Percentiles rank a stretch among this genome's conserved stretches.
phyloP scores from a whole-genome alignment of 768 basidiomycete species.

The Cystoderma amianthinum region DNA sequence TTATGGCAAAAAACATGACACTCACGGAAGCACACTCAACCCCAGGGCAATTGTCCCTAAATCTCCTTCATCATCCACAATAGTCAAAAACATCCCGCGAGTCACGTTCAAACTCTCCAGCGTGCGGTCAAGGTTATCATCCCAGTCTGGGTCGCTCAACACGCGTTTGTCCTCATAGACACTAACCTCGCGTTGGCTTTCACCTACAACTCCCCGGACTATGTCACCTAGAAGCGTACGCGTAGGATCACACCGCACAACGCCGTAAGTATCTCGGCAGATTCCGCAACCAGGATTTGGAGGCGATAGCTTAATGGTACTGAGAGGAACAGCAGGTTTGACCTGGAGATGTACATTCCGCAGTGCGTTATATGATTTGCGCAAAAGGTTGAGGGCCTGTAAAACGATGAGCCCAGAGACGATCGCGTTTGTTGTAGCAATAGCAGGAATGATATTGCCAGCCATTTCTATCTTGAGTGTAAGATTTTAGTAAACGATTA shows the following conservation, averaged over 20 bases:
- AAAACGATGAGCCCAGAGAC: conserved; percentile 92
- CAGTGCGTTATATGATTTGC: conserved; percentile 48
- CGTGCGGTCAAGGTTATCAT: conserved; percentile 79
- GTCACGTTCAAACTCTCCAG: conserved; percentile 76
- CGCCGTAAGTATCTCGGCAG: conserved; percentile 80
- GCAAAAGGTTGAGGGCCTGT: conserved; percentile 82
- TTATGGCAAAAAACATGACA: no score
- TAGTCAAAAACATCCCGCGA: conserved; percentile 80
- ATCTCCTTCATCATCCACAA: conserved; percentile 84
- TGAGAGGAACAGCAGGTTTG: conserved; percentile 74
- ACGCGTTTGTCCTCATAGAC: conserved; percentile 86
- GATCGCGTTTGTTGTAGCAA: conserved; percentile 98
- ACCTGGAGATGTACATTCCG: conserved; percentile 78
- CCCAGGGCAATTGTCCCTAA: conserved; percentile 67
- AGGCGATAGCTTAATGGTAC: conserved; percentile 51
- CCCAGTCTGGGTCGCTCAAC: conserved; percentile 89
- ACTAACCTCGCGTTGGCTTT: conserved; percentile 56
- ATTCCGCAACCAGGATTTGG: conserved; percentile 81
- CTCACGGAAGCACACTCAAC: conserved; percentile 66
- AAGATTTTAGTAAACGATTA: neutral
- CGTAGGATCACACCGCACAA: conserved; percentile 66
- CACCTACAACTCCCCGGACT: conserved; percentile 59
- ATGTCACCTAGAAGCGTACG: conserved; percentile 67
- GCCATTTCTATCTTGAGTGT: conserved; percentile 76
- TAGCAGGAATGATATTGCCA: conserved; percentile 98